A percentile compares a stretch with the other conserved stretches of the same genome.
Evolutionary conservation across 148 eudicot species (phyloP).

Genomic region (Rhododendron simsii): DNA sequence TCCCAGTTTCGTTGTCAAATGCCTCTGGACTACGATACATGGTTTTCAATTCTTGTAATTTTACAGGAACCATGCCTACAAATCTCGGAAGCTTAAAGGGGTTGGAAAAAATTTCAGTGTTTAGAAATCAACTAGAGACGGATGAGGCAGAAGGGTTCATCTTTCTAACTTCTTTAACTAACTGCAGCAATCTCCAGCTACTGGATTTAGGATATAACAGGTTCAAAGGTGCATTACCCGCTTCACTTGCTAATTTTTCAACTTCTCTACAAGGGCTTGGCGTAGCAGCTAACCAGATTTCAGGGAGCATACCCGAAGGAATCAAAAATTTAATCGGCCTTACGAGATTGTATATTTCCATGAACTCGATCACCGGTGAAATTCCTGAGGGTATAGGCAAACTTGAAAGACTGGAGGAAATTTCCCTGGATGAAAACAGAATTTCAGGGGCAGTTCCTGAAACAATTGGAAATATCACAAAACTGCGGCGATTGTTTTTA

Average conservation of each 20-base stretch:
- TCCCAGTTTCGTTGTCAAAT: slow-evolving; percentile 12
- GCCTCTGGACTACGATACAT: neutral
- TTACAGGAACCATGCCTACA: too few relatives aligned
- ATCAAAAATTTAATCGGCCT: neutral
- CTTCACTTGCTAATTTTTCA: neutral
- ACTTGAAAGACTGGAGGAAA: too few relatives aligned
- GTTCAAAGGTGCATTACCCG: neutral
- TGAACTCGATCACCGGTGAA: neutral
- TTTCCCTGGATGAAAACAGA: too few relatives aligned
- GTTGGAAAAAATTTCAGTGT: fast-evolving
- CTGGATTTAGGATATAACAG: neutral
- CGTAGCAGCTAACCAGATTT: too few relatives aligned
- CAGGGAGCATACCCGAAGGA: neutral
- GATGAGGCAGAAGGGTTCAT: too few relatives aligned
- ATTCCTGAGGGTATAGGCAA: neutral
- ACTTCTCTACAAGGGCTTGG: neutral
- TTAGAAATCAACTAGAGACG: too few relatives aligned
- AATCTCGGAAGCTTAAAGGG: too few relatives aligned
- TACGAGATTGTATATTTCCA: fast-evolving
- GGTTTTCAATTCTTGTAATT: fast-evolving
- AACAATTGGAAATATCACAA: too few relatives aligned
- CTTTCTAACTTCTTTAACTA: too few relatives aligned
- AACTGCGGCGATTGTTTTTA: fast-evolving
- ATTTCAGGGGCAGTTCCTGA: too few relatives aligned
- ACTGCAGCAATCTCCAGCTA: too few relatives aligned